These are phyloP conservation scores for Colletotrichum sojae DNA, from an alignment of 2,329 filamentous ascomycete genomes.

Conservation along the genomic window DNA sequence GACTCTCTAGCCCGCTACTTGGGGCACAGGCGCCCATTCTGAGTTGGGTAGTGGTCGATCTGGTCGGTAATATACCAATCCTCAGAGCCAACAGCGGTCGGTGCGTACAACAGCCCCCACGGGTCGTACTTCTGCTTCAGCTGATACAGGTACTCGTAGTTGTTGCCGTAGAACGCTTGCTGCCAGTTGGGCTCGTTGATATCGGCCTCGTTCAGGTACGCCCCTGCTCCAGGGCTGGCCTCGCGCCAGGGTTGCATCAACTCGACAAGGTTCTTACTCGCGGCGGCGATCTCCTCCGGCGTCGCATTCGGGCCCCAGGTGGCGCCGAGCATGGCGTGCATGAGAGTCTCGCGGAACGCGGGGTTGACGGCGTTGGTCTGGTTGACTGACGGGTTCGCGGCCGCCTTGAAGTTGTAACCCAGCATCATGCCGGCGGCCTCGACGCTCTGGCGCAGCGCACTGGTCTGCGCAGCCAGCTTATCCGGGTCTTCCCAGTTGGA, in stretches of 20 bases:
- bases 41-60: neutral
- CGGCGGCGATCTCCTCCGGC: conserved; percentile 44
- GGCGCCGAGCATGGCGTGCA: conserved; percentile 50
- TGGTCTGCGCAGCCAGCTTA: conserved; percentile 39
- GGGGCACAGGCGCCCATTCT: conserved; percentile 4
- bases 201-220: conserved; percentile 52
- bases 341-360: conserved; percentile 56
- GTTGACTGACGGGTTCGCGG: conserved; percentile 46
- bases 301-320: conserved; percentile 46
- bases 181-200: conserved; percentile 54
- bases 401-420: conserved; percentile 43
- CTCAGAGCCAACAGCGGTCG: conserved; percentile 55
- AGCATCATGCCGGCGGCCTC: conserved; percentile 28
- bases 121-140: conserved; percentile 55
- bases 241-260: conserved; percentile 43
- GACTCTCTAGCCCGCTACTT: neutral
- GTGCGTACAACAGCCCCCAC: conserved; percentile 52
- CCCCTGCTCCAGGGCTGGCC: conserved; percentile 45
- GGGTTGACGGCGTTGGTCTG: conserved; percentile 54
- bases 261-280: conserved; percentile 47
- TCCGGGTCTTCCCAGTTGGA: conserved; percentile 46
- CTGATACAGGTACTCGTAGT: conserved; percentile 51
- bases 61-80: conserved; percentile 48
- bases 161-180: conserved; percentile 53
- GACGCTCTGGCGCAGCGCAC: conserved; percentile 43